Evolutionary conservation across 163 green algal species (phyloP).

Genomic region (Scenedesmus sp.): DNA sequence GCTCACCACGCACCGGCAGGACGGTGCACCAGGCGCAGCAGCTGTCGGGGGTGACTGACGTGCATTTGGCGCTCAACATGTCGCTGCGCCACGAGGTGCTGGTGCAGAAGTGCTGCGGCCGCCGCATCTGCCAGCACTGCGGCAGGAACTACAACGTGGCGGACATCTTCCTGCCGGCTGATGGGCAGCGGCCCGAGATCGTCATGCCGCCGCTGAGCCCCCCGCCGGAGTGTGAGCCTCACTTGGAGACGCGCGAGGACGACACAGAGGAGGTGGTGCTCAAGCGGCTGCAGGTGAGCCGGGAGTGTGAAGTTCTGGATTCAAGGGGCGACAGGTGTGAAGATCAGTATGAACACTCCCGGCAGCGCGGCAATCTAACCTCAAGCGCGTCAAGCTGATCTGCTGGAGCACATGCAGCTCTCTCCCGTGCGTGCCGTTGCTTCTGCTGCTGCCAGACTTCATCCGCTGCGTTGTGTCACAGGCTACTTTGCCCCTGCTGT

Average conservation of each 20-base stretch:
- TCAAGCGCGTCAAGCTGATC: too few species aligned
- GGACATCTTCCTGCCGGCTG: constrained; percentile 90
- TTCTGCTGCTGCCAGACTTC: not conserved
- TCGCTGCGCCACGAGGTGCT: constrained; percentile 91
- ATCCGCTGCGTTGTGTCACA: too few species aligned
- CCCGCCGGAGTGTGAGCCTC: constrained; percentile 78
- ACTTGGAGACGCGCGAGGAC: constrained; percentile 82
- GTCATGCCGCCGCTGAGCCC: constrained; percentile 94
- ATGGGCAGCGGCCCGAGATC: constrained; percentile 79
- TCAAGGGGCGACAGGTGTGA: not conserved
- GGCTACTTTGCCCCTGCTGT: too few species aligned
- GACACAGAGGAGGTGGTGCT: constrained; percentile 93
- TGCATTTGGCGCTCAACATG: constrained; percentile 93
- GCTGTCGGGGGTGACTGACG: constrained; percentile 73
- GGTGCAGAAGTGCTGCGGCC: constrained; percentile 95
- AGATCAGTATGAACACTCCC: not conserved
- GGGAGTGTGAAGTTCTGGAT: not conserved
- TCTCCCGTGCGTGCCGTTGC: too few species aligned
- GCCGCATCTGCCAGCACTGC: constrained; percentile 93
- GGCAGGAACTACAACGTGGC: constrained; percentile 98
- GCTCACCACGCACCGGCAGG: not conserved
- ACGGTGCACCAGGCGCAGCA: constrained; percentile 80
- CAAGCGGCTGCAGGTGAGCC: constrained; percentile 84
- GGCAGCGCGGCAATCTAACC: too few species aligned
- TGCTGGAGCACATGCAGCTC: too few species aligned